Evolutionary conservation across 2,329 filamentous ascomycete genomes (phyloP), one percentile per base, ranked within the genome.

Genomic region (Pseudocercospora macadamiae): DNA sequence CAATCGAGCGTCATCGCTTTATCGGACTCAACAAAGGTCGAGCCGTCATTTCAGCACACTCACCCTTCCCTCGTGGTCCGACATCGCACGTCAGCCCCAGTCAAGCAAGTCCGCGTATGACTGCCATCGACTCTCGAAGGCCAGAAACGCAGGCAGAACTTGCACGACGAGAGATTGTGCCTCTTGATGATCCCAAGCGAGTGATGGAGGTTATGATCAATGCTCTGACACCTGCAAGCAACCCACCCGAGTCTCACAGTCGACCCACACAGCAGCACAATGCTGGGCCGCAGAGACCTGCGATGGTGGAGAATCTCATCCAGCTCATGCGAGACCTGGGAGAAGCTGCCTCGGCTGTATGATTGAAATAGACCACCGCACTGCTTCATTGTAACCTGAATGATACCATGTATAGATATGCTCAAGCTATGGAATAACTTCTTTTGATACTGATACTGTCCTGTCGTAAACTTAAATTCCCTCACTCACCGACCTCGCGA

Each of bases 171-270:
- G 55, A 63, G 21, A 59, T 58, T 9, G 60, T 63, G 7, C 48
- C 55, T 12, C 47, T 63, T 2, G 61, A 63, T 34, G 56, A 65
- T 34, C 52, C 63, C 5, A 59, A 57, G 26, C 47, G 48, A 8
- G 61, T 63, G 7, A 65, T 65, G 63, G 63, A 65, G 12, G 60
- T 63, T 19, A 55, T 65, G 26, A 60, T 63, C 8, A 56, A 65
- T 51, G 63, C 63, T 1, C 32, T 65, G 23, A 61, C 63, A 4
- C 60, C 63, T 9, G 44, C 58, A 2, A 65, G 63, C 44, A 52
- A 54, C 28, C 61, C 63, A 3, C 63, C 61, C 3, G 51, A 56
- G 21, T 57, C 57, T 30, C 26, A 28, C 6, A 44, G 25, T 6
- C 28, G 49, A 16, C 21, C 28, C n/a, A 54, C 32, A 42, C 34